phyloP scores from a whole-genome alignment of 2,329 filamentous ascomycete species.

The Colletotrichum zoysiae region DNA sequence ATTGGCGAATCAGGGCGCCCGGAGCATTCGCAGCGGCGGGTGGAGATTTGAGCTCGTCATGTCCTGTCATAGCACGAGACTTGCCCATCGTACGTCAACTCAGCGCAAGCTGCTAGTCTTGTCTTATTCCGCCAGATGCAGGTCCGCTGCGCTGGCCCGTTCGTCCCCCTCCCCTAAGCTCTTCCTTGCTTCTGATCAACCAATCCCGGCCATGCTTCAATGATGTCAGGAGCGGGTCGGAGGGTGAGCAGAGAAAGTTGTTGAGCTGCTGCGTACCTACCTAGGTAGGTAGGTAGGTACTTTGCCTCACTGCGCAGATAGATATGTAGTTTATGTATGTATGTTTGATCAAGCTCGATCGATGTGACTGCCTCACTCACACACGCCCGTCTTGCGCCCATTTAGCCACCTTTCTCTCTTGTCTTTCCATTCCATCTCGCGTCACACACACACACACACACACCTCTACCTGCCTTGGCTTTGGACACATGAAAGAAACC shows the following conservation, averaged over 20 bases:
- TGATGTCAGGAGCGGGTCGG: conserved; percentile 40
- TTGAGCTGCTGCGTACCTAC: conserved; percentile 26
- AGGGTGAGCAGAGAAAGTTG: conserved; percentile 37
- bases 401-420: neutral
- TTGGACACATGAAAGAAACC: neutral
- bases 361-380: conserved; percentile 30
- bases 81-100: neutral
- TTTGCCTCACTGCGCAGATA: too few species aligned
- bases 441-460: neutral
- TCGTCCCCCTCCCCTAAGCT: conserved; percentile 8
- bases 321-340: too few species aligned
- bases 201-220: conserved; percentile 37
- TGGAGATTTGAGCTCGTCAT: conserved; percentile 6
- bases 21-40: conserved; percentile 36
- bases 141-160: conserved; percentile 7
- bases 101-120: neutral
- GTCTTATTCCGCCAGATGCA: neutral
- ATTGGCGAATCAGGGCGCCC: conserved; percentile 36
- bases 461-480: neutral
- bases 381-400: conserved; percentile 21
- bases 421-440: neutral
- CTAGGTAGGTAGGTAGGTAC: too few species aligned
- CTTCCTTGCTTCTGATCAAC: conserved; percentile 34
- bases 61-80: conserved; percentile 14
- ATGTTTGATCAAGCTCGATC: conserved; percentile 4